Evolutionary conservation across 2,329 filamentous ascomycete genomes (phyloP), one percentile per base, ranked within the genome.

Genomic region (Microsporum canis): DNA sequence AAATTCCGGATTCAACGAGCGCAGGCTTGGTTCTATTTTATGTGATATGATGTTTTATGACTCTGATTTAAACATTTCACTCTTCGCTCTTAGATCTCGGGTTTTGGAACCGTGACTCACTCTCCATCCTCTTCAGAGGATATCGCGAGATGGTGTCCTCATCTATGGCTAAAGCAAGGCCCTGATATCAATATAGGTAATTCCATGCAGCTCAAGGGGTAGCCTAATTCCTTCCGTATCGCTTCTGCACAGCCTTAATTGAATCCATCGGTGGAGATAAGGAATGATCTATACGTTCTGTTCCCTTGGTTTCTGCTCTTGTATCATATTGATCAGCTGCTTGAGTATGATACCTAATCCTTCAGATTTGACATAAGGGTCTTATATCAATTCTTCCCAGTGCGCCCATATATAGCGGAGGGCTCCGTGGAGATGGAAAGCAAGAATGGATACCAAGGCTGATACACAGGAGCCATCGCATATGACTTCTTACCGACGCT

Each of bases 241-340:
- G 10, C 34, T 36, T 10, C 34, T 36, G 2, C 34, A 29, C 23
- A 10, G 10, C 17, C 6, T 36, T 47, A 12, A 29, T 47, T 47
- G 17, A 10, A 47, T 47, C 27, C 43, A 47, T 10, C 43, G 17
- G 3, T 47, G 23, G 43, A 6, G 8, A 27, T 3, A 8, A 34
- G 14, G 29, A 53, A 31, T 33, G 27, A 33, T n/a, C 12, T 33
- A 14, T 29, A 31, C 27, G 1, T 14, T 33, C 8, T 5, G 3
- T 31, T 31, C 45, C 38, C 6, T 29, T 31, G 27, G 23, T 8
- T 47, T 27, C 23, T 33, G n/a, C 31, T 33, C 49, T 34, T 27
- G 49, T 53, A 53, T 53, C 31, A 27, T 27, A 31, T n/a, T 53
- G 49, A 53, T 53, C 49, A 53, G 27, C 49, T 53, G 49, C 49